A percentile compares a stretch with the other conserved stretches of the same genome.
Conservation (phyloP, 768 basidiomycete genomes). For the Lactarius indigo region DNA sequence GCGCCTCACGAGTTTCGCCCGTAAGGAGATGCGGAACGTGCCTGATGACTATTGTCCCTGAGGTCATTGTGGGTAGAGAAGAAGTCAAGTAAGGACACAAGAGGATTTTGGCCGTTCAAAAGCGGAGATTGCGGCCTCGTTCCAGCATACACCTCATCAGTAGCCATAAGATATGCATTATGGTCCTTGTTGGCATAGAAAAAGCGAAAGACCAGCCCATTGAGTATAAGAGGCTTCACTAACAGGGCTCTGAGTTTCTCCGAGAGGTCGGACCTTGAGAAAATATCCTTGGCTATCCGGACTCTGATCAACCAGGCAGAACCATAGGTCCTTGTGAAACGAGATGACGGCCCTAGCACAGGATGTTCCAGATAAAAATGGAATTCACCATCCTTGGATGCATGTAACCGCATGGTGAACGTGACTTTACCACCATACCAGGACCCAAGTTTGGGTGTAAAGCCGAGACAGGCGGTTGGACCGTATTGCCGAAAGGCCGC, state of each 20-base stretch:
- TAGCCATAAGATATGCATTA: conserved; percentile 52
- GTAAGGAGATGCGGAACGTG: conserved; percentile 27
- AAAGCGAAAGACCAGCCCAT: conserved; percentile 51
- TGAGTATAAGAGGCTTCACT: conserved; percentile 49
- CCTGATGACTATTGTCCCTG: conserved; percentile 47
- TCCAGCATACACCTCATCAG: conserved; percentile 42
- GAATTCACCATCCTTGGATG: conserved; percentile 26
- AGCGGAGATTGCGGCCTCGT: neutral
- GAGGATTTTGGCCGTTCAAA: conserved; percentile 8
- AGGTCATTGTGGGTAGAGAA: conserved; percentile 55
- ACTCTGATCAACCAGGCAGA: conserved; percentile 56
- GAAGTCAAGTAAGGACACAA: conserved; percentile 43
- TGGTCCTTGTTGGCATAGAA: conserved; percentile 56
- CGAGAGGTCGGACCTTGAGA: conserved; percentile 31
- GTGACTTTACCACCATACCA: conserved; percentile 65
- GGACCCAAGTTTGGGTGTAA: conserved; percentile 30
- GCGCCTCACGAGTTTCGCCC: neutral
- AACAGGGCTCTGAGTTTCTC: conserved; percentile 42
- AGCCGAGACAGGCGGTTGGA: conserved; percentile 42
- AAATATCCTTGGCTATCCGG: conserved; percentile 36
- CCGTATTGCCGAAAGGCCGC: conserved; percentile 33
- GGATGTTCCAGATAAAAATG: conserved; percentile 46
- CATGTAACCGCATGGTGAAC: conserved; percentile 43
- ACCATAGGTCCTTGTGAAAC: conserved; percentile 59
- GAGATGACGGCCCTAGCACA: conserved; percentile 50